These are phyloP conservation scores for Pythium phragmitis DNA, from an alignment of 352 stramenopile genomes.

Conservation along the genomic window DNA sequence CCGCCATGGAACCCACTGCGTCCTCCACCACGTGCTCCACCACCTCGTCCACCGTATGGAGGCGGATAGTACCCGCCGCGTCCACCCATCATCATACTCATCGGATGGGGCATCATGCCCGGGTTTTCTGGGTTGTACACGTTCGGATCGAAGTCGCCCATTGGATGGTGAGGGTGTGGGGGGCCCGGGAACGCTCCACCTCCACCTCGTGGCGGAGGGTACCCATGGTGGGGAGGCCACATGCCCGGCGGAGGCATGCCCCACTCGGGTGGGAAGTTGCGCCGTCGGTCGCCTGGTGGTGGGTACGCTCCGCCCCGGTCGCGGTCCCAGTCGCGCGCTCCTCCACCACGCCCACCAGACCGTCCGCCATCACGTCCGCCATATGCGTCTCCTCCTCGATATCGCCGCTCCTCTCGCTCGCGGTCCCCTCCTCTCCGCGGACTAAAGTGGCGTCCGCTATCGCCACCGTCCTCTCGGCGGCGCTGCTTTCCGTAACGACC, in stretches of 20 bases:
- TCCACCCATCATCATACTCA: constrained; percentile 67
- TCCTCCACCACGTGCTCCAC: constrained; percentile 38
- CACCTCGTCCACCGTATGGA: constrained; percentile 34
- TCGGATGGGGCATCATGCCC: constrained; percentile 49
- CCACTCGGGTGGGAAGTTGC: constrained; percentile 69
- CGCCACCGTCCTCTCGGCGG: constrained; percentile 50
- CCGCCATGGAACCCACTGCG: constrained; percentile 25
- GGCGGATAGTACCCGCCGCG: constrained; percentile 37
- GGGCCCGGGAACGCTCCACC: constrained; percentile 18
- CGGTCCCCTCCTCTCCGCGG: constrained; percentile 28
- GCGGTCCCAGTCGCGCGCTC: constrained; percentile 13
- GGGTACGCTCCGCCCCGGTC: constrained; percentile 33
- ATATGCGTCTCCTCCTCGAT: constrained; percentile 21
- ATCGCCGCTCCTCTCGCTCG: constrained; percentile 8
- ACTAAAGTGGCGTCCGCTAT: constrained; percentile 17
- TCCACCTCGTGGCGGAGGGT: constrained; percentile 37
- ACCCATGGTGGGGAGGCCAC: constrained; percentile 49
- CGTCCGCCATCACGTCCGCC: constrained; percentile 17
- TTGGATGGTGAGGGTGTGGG: constrained; percentile 26
- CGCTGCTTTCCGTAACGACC: constrained; percentile 58
- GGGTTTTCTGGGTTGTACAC: constrained; percentile 55
- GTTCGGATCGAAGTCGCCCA: constrained; percentile 69
- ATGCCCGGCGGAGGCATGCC: constrained; percentile 64
- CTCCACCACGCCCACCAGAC: constrained; percentile 11
- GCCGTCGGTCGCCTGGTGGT: constrained; percentile 36